A percentile compares a stretch with the other conserved stretches of the same genome.
phyloP scores from a whole-genome alignment of 768 basidiomycete species.

The Kwoniella botswanensis region DNA sequence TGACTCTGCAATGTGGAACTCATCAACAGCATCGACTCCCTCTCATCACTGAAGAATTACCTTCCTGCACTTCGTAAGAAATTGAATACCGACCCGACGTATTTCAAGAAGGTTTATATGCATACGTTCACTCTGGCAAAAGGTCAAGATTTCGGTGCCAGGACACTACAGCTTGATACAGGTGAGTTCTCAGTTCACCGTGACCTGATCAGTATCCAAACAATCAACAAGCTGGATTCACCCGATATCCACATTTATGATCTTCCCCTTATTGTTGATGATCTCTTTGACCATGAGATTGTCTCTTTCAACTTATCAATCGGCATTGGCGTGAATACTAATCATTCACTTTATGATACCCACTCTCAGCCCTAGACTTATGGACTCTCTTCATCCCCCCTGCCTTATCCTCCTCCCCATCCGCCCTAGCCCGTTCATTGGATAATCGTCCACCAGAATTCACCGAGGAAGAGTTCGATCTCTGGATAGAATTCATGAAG shows the following conservation, averaged over 20 bases:
- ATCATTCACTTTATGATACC: background rate
- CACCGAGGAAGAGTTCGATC: conserved; percentile 45
- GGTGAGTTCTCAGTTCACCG: conserved; percentile 32
- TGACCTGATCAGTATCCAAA: too few species aligned
- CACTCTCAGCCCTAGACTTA: conserved; percentile 49
- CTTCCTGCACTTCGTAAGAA: conserved; percentile 50
- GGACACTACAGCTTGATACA: conserved; percentile 51
- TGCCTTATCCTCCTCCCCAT: conserved; percentile 50
- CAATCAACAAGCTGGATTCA: too few species aligned
- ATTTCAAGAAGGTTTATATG: conserved; percentile 59
- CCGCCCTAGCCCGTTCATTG: conserved; percentile 45
- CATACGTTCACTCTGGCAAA: conserved; percentile 56
- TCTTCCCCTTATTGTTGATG: too few species aligned
- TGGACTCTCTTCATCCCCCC: conserved; percentile 57
- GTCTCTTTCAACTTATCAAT: too few species aligned
- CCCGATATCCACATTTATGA: too few species aligned
- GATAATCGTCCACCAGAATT: conserved; percentile 37
- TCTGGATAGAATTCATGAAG: conserved; percentile 57
- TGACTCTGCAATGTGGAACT: background rate
- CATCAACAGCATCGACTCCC: conserved; percentile 53
- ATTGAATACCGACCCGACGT: conserved; percentile 52
- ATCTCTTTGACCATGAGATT: too few species aligned
- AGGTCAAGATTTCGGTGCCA: conserved; percentile 43
- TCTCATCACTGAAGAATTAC: conserved; percentile 47
- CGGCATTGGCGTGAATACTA: too few species aligned